Conservation (phyloP, 2,329 filamentous ascomycete genomes). For the Aspergillus caelatus region DNA sequence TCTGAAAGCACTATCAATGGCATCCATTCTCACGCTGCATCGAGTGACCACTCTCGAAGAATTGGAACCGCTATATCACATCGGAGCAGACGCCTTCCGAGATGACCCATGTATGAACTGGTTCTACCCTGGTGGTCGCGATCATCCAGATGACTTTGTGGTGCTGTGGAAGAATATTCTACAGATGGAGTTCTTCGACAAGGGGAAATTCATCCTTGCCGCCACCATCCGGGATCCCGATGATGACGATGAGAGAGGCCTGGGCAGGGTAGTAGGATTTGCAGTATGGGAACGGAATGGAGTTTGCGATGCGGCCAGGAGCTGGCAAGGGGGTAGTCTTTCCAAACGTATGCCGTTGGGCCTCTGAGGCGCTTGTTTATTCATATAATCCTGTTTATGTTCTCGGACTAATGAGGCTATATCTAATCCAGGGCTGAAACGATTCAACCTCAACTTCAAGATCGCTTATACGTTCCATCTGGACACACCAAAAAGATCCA, state of each 20-base stretch:
- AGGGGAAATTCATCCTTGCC: not conserved
- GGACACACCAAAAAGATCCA: not conserved
- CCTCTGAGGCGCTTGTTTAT: not conserved
- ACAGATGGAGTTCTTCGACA: not conserved
- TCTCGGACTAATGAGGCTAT: not conserved
- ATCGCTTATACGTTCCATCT: not conserved
- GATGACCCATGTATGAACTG: not conserved
- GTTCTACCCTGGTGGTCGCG: not conserved
- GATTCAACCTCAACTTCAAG: not conserved
- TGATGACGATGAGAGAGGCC: not conserved
- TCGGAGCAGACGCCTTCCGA: not conserved
- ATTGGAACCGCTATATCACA: not conserved
- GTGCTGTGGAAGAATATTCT: not conserved
- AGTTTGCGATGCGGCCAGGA: not conserved
- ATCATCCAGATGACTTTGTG: not conserved
- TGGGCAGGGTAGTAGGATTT: not conserved
- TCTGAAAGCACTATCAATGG: not conserved
- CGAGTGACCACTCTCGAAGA: not conserved
- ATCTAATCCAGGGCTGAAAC: not conserved
- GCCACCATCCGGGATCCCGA: not conserved
- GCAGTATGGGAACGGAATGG: not conserved
- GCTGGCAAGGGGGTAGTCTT: not conserved
- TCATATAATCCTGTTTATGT: not conserved
- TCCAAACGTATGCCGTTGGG: not conserved
- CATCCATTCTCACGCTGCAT: not conserved